phyloP scores from a whole-genome alignment of 2,329 filamentous ascomycete species.

The Acrodontium crateriforme region DNA sequence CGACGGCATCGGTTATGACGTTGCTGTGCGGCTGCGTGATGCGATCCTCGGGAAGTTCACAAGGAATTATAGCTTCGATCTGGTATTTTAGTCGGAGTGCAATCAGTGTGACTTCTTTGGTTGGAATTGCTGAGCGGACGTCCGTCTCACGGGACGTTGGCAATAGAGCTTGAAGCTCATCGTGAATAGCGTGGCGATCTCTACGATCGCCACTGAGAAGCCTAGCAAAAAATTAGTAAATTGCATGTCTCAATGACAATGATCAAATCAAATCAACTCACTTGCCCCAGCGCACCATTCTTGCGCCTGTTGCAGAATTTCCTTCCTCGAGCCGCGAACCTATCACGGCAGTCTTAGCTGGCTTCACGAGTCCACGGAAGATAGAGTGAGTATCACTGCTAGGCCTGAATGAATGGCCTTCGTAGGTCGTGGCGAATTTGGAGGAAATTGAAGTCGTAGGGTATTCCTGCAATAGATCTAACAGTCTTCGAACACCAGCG shows the following conservation, averaged over 20 bases:
- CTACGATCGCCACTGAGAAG: slow-evolving; percentile 19
- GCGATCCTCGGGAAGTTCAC: slow-evolving; percentile 64
- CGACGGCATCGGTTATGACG: slow-evolving; percentile 67
- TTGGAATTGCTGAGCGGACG: slow-evolving; percentile 51
- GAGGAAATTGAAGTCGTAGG: too few species aligned
- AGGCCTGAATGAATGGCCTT: too few species aligned
- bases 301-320: slow-evolving; percentile 3
- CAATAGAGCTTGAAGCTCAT: slow-evolving; percentile 39
- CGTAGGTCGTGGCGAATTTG: too few species aligned
- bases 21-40: slow-evolving; percentile 72
- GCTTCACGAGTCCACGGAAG: too few species aligned
- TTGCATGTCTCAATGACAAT: background rate
- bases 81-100: slow-evolving; percentile 83
- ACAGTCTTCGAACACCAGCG: too few species aligned
- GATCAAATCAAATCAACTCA: slow-evolving; percentile 3
- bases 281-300: slow-evolving; percentile 11
- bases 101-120: slow-evolving; percentile 73
- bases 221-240: slow-evolving; percentile 2
- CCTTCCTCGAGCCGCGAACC: background rate
- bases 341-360: background rate
- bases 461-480: too few species aligned
- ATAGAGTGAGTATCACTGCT: too few species aligned
- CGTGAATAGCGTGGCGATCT: slow-evolving; percentile 26
- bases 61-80: slow-evolving; percentile 78
- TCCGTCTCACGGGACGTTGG: slow-evolving; percentile 45